A percentile compares a stretch with the other conserved stretches of the same genome.
phyloP scores from a whole-genome alignment of 805 yeast species.

The Metschnikowia similis region DNA sequence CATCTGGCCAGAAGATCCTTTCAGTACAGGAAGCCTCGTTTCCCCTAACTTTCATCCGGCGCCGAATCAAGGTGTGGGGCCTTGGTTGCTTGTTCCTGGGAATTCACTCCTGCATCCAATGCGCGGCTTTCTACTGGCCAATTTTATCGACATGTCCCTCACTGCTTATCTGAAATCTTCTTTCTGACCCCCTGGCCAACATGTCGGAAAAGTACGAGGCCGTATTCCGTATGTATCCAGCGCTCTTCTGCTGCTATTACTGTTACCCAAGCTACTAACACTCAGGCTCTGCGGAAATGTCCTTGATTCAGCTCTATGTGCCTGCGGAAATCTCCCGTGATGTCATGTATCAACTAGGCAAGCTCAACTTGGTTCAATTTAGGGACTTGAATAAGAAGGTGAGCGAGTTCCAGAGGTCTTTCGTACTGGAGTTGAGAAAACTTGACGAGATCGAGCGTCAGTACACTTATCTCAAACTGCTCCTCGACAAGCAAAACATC shows the following conservation, averaged over 20 bases:
- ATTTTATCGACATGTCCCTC: constrained; percentile 2
- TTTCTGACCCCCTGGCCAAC: constrained; percentile 1
- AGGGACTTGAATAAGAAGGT: constrained; percentile 77
- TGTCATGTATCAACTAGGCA: constrained; percentile 81
- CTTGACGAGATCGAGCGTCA: constrained; percentile 89
- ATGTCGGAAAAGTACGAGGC: constrained; percentile 40
- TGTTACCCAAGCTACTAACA: constrained; percentile 13
- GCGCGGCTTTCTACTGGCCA: constrained; percentile 5
- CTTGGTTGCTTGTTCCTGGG: background rate
- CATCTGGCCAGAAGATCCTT: too few relatives aligned
- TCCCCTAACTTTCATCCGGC: too few relatives aligned
- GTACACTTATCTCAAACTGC: constrained; percentile 39
- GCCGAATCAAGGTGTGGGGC: too few relatives aligned
- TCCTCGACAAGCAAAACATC: constrained; percentile 49
- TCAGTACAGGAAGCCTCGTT: too few relatives aligned
- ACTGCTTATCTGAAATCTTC: constrained; percentile 3
- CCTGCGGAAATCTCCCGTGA: constrained; percentile 89
- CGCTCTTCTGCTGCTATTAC: background rate
- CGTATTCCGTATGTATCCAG: constrained; percentile 38
- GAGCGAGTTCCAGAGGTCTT: constrained; percentile 83
- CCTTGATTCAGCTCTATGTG: constrained; percentile 84
- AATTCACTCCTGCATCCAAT: background rate
- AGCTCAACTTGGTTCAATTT: constrained; percentile 80
- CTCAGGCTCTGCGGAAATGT: constrained; percentile 91
- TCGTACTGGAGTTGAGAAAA: constrained; percentile 80